A percentile compares a stretch with the other conserved stretches of the same genome.
phyloP scores from a whole-genome alignment of 192 early-diverging fungal species.

The Coemansia sp. region DNA sequence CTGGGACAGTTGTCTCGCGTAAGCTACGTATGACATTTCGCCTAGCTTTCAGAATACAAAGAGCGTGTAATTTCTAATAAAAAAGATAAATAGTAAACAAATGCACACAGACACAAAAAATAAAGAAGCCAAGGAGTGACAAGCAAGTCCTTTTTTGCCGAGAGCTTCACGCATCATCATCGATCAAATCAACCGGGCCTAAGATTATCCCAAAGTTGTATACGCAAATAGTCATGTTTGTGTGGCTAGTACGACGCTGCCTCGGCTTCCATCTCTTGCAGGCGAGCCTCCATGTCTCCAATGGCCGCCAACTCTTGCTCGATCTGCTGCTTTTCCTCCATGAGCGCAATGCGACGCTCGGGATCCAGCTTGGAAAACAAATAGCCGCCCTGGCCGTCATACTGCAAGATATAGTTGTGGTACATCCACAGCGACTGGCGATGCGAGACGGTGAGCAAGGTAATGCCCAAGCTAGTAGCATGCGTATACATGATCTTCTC shows the following conservation, averaged over 20 bases:
- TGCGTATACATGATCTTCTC: slow-evolving; percentile 92
- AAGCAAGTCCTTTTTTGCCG: too few relatives aligned
- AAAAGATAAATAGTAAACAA: neutral
- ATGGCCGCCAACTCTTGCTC: slow-evolving; percentile 58
- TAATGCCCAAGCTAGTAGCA: slow-evolving; percentile 81
- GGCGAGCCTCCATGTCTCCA: slow-evolving; percentile 40
- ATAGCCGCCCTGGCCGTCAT: slow-evolving; percentile 97
- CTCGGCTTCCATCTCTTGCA: slow-evolving; percentile 40
- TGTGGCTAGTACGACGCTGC: slow-evolving; percentile 18
- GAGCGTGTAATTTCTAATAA: neutral
- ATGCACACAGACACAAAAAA: neutral
- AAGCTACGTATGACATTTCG: slow-evolving; percentile 38
- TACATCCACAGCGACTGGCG: slow-evolving; percentile 96
- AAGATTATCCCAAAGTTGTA: neutral
- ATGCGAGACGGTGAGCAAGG: slow-evolving; percentile 93
- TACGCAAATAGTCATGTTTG: neutral
- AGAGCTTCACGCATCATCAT: neutral
- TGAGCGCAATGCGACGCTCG: slow-evolving; percentile 80
- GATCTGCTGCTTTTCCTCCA: slow-evolving; percentile 88
- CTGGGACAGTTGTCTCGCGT: slow-evolving; percentile 21
- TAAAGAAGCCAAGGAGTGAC: neutral
- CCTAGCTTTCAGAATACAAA: neutral
- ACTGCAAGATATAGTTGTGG: slow-evolving; percentile 94
- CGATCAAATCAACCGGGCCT: neutral
- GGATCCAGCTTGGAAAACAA: slow-evolving; percentile 91